phyloP scores from a whole-genome alignment of 2,329 filamentous ascomycete species.

The Hypoxylon sp. region DNA sequence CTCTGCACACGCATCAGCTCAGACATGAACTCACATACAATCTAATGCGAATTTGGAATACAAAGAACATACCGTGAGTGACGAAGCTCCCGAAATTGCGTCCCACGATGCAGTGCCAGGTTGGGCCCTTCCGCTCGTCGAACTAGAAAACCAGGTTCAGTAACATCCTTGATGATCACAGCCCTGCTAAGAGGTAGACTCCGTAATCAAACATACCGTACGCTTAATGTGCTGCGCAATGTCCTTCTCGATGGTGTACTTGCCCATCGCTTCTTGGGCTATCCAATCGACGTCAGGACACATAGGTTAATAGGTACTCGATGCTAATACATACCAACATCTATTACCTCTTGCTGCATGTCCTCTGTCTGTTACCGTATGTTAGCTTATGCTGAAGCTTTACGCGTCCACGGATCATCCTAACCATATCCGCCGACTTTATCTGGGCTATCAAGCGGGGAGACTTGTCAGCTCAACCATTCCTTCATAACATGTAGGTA shows the following conservation, averaged over 20 bases:
- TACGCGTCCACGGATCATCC: slow-evolving; percentile 42
- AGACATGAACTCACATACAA: slow-evolving; percentile 14
- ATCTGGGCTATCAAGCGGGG: slow-evolving; percentile 78
- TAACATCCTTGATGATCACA: slow-evolving; percentile 7
- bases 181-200: slow-evolving; percentile 81
- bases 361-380: slow-evolving; percentile 80
- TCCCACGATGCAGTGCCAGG: slow-evolving; percentile 99
- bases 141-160: slow-evolving; percentile 72
- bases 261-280: slow-evolving; percentile 74
- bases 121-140: slow-evolving; percentile 95
- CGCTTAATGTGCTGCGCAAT: slow-evolving; percentile 55
- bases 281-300: slow-evolving; percentile 40
- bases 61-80: slow-evolving; percentile 80
- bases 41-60: not conserved
- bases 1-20: slow-evolving; percentile 68
- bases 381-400: slow-evolving; percentile 50
- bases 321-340: slow-evolving; percentile 80
- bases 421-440: slow-evolving; percentile 98
- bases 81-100: slow-evolving; percentile 99
- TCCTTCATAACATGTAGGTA: slow-evolving; percentile 1
- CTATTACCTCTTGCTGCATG: slow-evolving; percentile 95
- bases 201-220: slow-evolving; percentile 55
- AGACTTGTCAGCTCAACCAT: slow-evolving; percentile 37
- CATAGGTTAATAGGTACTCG: not conserved
- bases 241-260: slow-evolving; percentile 73